Evolutionary conservation across 192 early-diverging fungal genomes (phyloP).

Genomic region (Coemansia sp.): DNA sequence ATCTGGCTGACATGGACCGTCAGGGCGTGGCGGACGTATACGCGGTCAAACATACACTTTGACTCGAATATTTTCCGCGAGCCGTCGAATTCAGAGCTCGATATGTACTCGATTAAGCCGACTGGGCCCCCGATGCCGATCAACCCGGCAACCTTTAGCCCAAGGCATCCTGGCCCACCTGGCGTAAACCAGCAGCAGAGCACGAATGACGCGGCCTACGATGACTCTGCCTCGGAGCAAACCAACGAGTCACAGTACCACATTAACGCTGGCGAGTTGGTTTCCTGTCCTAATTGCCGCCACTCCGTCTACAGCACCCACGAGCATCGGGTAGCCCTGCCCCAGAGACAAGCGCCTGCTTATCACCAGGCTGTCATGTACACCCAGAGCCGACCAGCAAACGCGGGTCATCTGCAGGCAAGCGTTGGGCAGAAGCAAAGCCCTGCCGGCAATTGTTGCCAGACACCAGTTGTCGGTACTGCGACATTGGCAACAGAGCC

Average conservation of each 20-base stretch:
- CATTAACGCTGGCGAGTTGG: not conserved
- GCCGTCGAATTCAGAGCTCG: constrained; percentile 14
- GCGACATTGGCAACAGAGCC: constrained; percentile 40
- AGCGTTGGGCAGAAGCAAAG: not conserved
- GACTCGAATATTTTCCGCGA: constrained; percentile 46
- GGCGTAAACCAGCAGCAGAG: not conserved
- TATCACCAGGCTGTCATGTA: constrained; percentile 10
- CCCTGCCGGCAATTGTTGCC: not conserved
- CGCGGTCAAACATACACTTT: constrained; percentile 33
- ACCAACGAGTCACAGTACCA: not conserved
- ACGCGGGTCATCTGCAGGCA: not conserved
- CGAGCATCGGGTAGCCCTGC: not conserved
- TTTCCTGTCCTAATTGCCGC: not conserved
- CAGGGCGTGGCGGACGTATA: constrained; percentile 39
- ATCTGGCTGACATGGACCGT: constrained; percentile 32
- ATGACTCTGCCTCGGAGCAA: not conserved
- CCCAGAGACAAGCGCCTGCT: not conserved
- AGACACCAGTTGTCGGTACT: constrained; percentile 21
- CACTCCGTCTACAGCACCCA: not conserved
- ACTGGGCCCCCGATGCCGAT: constrained; percentile 1
- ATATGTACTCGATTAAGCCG: constrained; percentile 15
- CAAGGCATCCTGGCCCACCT: constrained; percentile 9
- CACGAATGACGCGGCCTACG: not conserved
- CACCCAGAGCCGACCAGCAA: not conserved
- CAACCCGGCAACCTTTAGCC: constrained; percentile 36